Evolutionary conservation across 805 yeast genomes (phyloP), one percentile per base, ranked within the genome.

Genomic region (Candida multigemmis): DNA sequence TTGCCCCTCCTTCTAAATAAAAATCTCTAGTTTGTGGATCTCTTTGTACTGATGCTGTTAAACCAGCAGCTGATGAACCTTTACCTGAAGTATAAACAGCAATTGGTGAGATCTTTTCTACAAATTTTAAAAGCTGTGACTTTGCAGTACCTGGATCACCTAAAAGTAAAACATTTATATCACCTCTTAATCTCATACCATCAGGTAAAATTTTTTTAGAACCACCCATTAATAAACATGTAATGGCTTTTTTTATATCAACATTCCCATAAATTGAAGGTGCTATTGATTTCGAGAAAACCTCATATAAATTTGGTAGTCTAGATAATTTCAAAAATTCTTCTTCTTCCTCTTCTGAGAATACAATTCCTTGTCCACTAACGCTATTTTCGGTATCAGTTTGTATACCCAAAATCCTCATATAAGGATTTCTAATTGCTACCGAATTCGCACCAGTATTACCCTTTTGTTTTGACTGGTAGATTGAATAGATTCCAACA

Each of bases 71-170:
- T 7, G 97, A 89, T 0, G 98, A 89, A 46, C 99, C 99, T 49
- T 91, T 91, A 62, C 99, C 99, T 0, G 97, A 86, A 0, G 99
- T 89, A 54, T 89, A 91, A 20, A 91, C 87, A 3, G 97, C 76
- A 32, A 89, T 85, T 8, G 97, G 97, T 4, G 95, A 74, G 12
- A 83, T 86, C 47, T 89, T 87, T 50, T 91, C 97, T 12, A 86
- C 97, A 41, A 89, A 91, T 53, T 91, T 91, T 45, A 91, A 68
- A 36, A 91, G 60, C 61, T 91, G 99, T 7, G 98, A 91, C 53
- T 91, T 91, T 26, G 98, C 97, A 12, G 98, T 91, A 62, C 98
- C 98, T 14, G 99, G 99, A 48, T 91, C 99, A 57, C 99, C 99
- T 19, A 93, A 65, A 26, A 91, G 53, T 27, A 91, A 65, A 7